Evolutionary conservation across 2,329 filamentous ascomycete species (phyloP), one percentile per base, ranked within the genome.

Genomic region (Cladosporium cucumerinum): DNA sequence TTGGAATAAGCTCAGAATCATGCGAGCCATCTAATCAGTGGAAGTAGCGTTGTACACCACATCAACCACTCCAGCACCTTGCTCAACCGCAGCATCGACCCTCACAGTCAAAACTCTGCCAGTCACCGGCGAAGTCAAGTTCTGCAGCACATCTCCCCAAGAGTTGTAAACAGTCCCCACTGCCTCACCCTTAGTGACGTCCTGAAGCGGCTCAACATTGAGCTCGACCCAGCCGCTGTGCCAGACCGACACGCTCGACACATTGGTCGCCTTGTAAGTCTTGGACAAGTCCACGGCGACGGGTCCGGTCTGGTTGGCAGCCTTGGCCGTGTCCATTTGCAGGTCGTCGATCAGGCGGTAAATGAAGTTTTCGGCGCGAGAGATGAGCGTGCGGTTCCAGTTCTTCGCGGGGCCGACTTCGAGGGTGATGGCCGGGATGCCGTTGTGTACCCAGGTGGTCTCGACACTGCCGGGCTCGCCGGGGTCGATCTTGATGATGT

Each of bases 381-480:
- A 70, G 57, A 78, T 78, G 4, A 78, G 70, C 28, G 69, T 73
- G 18, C 66, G 69, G 61, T 78, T 76, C 76, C 77, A 79, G 23
- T 75, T 69, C 54, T 77, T 78, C 0, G 77, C 75, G 14, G 74
- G 70, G 1, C 77, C 77, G 67, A 78, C 77, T 60, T 79, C 77
- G 8, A 79, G 73, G 0, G 77, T 79, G 48, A 78, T 72, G 6
- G 77, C 73, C 0, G 77, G 76, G 14, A 79, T 69, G 5, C 71
- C 69, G 64, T 74, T 69, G 58, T 73, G 68, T 5, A 79, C 72
- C 52, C 76, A 79, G 0, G 76, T 77, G 2, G 76, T 78, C 61
- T 79, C 77, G 54, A 79, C 77, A 32, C 71, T 74, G 32, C 77
- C 77, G 2, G 75, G 74, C 70, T 78, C 75, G 34, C 77, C 77